Conservation (phyloP, 352 stramenopile species). For the Thraustochytrium sp. region DNA sequence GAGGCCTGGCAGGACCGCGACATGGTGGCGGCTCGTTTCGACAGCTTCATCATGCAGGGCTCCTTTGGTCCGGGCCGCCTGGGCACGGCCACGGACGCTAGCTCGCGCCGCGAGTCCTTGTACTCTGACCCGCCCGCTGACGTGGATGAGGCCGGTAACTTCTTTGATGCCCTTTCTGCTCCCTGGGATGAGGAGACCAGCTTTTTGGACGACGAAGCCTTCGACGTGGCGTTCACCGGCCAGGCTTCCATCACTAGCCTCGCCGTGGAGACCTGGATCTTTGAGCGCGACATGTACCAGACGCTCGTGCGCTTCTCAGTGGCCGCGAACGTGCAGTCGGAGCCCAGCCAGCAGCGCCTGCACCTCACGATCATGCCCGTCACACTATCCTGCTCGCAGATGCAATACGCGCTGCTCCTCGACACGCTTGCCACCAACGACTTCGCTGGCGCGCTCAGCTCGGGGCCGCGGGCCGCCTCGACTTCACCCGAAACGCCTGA, state of each 20-base stretch:
- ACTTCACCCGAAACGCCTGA: too few species aligned
- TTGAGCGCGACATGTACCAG: not conserved
- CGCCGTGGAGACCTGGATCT: not conserved
- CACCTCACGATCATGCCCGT: not conserved
- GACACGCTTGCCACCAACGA: not conserved
- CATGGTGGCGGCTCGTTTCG: not conserved
- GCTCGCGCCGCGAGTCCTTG: not conserved
- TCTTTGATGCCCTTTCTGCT: not conserved
- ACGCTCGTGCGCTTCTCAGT: not conserved
- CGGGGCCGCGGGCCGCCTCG: not conserved
- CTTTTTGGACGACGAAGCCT: not conserved
- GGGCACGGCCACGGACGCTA: not conserved
- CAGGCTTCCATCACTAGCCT: not conserved
- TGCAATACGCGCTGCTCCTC: slow-evolving; percentile 24
- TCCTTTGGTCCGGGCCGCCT: not conserved
- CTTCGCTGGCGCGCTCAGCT: not conserved
- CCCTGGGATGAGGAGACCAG: not conserved
- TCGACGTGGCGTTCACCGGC: not conserved
- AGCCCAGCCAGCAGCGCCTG: not conserved
- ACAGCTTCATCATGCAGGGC: not conserved
- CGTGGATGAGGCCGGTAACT: not conserved
- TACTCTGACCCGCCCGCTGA: not conserved
- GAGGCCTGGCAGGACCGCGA: not conserved
- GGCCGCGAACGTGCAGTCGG: not conserved
- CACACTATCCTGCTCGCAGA: not conserved